Evolutionary conservation across 768 basidiomycete species (phyloP), one percentile per base, ranked within the genome.

Genomic region (Suillus decipiens): DNA sequence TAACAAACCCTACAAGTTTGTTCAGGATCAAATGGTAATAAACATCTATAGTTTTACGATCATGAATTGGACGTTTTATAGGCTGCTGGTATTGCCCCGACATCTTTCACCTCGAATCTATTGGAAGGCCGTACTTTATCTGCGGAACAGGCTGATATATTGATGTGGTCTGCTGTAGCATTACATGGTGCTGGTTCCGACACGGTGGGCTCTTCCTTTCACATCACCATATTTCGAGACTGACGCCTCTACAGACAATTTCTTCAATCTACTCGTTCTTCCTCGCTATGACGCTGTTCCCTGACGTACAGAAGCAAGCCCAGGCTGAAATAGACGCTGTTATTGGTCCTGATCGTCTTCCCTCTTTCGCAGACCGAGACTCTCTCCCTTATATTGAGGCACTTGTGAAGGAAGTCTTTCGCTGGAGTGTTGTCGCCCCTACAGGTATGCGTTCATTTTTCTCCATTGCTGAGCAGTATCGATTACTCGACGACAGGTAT

Each of bases 251-350:
- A 5, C 33, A 53, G 51, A 53, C 19, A 19, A 33, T 65, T 53
- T 72, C 24, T 0, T 50, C 61, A 14, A 66, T 66, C 41, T 73
- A 67, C 33, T 15, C 51, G 33, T n/a, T 43, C 1, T 55, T n/a
- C 50, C n/a, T 7, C 28, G 37, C 14, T 4, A 24, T 68, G 19
- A 22, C 42, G 61, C 66, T 60, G 63, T 50, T 51, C 15, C 1
- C 87, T 6, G 82, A 83, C 48, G 84, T 75, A 31, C 79, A 79
- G 65, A 82, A 78, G 71, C 87, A 82, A 71, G 87, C 87, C 12
- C 87, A 87, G 65, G 77, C 76, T 60, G 88, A 89, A 73, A 82
- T 89, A 64, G 88, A 88, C 69, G 70, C 78, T 42, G 79, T 88
- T 12, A 69, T 88, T 66, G 87, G 87, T 61, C 75, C 72, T 64